phyloP scores from a whole-genome alignment of 805 yeast species.

The Candida insectorum region DNA sequence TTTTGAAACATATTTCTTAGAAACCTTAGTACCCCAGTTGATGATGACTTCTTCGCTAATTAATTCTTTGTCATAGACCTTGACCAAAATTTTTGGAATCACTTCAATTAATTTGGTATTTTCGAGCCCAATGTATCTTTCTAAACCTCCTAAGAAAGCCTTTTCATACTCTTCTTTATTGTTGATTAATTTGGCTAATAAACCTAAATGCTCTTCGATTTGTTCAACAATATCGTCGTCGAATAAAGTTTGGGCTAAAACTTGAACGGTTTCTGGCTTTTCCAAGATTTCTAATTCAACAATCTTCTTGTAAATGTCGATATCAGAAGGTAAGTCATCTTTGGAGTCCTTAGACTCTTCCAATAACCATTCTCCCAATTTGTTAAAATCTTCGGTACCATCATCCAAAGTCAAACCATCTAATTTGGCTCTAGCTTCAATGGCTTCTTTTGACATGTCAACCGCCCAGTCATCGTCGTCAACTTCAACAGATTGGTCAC shows the following conservation, averaged over 20 bases:
- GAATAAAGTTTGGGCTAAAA: conserved; percentile 86
- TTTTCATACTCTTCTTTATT: conserved; percentile 66
- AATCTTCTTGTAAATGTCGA: conserved; percentile 90
- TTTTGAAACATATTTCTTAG: conserved; percentile 91
- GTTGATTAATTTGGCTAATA: conserved; percentile 73
- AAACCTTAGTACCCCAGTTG: conserved; percentile 86
- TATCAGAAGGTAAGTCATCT: conserved; percentile 69
- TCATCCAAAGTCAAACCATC: conserved; percentile 57
- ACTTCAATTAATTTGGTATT: conserved; percentile 63
- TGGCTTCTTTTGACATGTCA: conserved; percentile 95
- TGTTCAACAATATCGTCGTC: conserved; percentile 72
- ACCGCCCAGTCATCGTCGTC: conserved; percentile 97
- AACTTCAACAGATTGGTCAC: conserved; percentile 49
- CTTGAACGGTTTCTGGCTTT: conserved; percentile 79
- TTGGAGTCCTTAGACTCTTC: conserved; percentile 48
- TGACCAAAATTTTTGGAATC: conserved; percentile 79
- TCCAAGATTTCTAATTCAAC: conserved; percentile 69
- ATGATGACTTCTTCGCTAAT: conserved; percentile 77
- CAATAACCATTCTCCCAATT: conserved; percentile 88
- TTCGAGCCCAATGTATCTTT: conserved; percentile 83
- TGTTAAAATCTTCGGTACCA: conserved; percentile 53
- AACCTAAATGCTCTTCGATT: conserved; percentile 74
- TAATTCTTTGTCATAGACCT: conserved; percentile 79
- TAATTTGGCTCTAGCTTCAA: conserved; percentile 81
- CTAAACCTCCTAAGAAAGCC: conserved; percentile 93